These are phyloP conservation scores for Tricholoma sp. DNA, from an alignment of 768 basidiomycete genomes.

Conservation along the genomic window DNA sequence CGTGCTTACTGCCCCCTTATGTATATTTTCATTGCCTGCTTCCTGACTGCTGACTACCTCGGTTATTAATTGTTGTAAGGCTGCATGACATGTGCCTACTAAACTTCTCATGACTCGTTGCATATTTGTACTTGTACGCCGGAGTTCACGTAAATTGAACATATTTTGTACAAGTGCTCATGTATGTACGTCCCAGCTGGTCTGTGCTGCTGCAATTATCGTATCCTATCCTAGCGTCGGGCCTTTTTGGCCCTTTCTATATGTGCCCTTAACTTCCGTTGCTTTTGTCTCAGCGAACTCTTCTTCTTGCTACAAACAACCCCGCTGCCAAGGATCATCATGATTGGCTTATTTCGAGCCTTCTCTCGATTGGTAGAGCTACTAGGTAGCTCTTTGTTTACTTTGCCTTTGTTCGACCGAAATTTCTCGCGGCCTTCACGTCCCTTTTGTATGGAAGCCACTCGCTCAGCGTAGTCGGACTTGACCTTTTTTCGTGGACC, in stretches of 20 bases:
- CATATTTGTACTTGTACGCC: too few relatives aligned
- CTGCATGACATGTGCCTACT: too few relatives aligned
- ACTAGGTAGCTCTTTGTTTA: conserved; percentile 75
- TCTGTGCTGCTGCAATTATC: conserved; percentile 5
- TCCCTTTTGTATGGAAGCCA: conserved; percentile 88
- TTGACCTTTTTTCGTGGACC: conserved; percentile 93
- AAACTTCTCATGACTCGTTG: too few relatives aligned
- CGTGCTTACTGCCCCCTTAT: too few relatives aligned
- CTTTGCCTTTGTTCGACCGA: conserved; percentile 87
- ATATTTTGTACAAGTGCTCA: too few relatives aligned
- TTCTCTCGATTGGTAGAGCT: conserved; percentile 92
- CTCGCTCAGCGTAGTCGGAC: conserved; percentile 88
- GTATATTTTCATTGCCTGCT: too few relatives aligned
- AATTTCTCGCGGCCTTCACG: conserved; percentile 94
- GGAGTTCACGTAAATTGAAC: too few relatives aligned
- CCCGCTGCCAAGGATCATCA: conserved; percentile 83
- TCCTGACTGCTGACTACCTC: too few relatives aligned
- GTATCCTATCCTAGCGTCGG: conserved; percentile 20
- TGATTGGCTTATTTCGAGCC: conserved; percentile 89
- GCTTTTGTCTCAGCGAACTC: conserved; percentile 76
- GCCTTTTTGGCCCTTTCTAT: conserved; percentile 65
- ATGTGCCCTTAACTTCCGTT: conserved; percentile 71
- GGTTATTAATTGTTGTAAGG: too few relatives aligned
- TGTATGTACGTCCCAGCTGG: not conserved
- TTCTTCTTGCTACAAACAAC: conserved; percentile 82